Percentiles rank a stretch among this genome's conserved stretches.
phyloP scores from a whole-genome alignment of 768 basidiomycete species.

The Strobilomyces dryophilus region DNA sequence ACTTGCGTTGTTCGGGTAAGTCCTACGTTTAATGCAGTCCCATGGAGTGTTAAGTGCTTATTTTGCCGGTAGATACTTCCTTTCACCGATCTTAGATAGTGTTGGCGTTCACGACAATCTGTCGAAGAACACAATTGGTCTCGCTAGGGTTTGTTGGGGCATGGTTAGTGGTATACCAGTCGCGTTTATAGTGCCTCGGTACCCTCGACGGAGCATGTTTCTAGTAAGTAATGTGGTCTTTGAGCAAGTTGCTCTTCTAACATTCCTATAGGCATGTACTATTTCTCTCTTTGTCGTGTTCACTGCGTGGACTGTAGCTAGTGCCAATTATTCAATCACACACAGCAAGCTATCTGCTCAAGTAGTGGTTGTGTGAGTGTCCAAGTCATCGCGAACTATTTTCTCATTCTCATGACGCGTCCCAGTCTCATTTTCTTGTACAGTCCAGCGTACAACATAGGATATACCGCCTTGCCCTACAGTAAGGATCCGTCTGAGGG shows the following conservation, averaged over 20 bases:
- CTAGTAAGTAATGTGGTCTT: conserved; percentile 1
- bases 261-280: neutral
- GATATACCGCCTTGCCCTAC: neutral
- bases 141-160: conserved; percentile 5
- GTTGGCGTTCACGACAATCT: conserved; percentile 8
- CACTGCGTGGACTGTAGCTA: conserved; percentile 2
- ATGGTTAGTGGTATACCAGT: neutral
- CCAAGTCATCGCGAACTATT: neutral
- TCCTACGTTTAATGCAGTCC: too few relatives aligned
- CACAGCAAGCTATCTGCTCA: neutral
- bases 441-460: neutral
- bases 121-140: neutral
- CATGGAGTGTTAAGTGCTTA: neutral
- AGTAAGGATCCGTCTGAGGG: neutral
- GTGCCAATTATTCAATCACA: neutral
- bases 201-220: conserved; percentile 8
- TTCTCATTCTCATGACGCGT: neutral
- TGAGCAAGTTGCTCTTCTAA: neutral
- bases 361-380: neutral
- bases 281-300: conserved; percentile 9
- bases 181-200: neutral
- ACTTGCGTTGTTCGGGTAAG: neutral
- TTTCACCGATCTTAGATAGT: conserved; percentile 8
- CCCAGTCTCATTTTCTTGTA: conserved; percentile 1
- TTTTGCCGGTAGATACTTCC: conserved; percentile 3